Conservation (phyloP, 805 yeast species). For the Phaffomyces thermotolerans region DNA sequence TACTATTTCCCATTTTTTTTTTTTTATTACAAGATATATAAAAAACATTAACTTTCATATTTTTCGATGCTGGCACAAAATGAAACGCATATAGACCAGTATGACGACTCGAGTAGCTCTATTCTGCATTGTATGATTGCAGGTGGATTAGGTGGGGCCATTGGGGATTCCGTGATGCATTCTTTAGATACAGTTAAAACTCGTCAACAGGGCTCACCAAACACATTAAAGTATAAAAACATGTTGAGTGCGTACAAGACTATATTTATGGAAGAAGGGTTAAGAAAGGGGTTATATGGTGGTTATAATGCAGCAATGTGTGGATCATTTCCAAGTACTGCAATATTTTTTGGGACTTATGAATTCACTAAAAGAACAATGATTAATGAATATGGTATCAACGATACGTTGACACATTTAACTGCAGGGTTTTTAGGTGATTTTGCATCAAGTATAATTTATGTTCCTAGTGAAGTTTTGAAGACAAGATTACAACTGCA, state of each 20-base stretch:
- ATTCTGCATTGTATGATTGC: conserved; percentile 64
- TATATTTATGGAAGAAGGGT: conserved; percentile 78
- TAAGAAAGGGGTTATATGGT: conserved; percentile 77
- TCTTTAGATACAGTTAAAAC: conserved; percentile 96
- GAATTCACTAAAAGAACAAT: conserved; percentile 70
- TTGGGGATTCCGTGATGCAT: conserved; percentile 92
- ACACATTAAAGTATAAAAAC: conserved; percentile 55
- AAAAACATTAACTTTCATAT: background rate
- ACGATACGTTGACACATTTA: conserved; percentile 76
- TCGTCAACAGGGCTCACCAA: conserved; percentile 91
- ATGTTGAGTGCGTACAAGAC: conserved; percentile 73
- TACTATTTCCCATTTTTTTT: too few species aligned
- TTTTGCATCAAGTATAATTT: conserved; percentile 76
- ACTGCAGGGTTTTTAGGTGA: conserved; percentile 93
- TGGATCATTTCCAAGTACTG: conserved; percentile 92
- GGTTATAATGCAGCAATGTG: conserved; percentile 89
- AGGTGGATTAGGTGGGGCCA: conserved; percentile 91
- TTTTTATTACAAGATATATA: background rate
- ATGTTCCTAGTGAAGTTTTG: conserved; percentile 92
- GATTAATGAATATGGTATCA: conserved; percentile 53
- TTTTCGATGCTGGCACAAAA: conserved; percentile 11
- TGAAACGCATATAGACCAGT: conserved; percentile 9
- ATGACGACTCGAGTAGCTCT: conserved; percentile 25
- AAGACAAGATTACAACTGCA: conserved; percentile 92
- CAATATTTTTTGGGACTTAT: conserved; percentile 88